Percentiles rank a stretch among this genome's conserved stretches.
phyloP scores from a whole-genome alignment of 2,329 filamentous ascomycete genomes.

The Botrytis pseudocinerea region DNA sequence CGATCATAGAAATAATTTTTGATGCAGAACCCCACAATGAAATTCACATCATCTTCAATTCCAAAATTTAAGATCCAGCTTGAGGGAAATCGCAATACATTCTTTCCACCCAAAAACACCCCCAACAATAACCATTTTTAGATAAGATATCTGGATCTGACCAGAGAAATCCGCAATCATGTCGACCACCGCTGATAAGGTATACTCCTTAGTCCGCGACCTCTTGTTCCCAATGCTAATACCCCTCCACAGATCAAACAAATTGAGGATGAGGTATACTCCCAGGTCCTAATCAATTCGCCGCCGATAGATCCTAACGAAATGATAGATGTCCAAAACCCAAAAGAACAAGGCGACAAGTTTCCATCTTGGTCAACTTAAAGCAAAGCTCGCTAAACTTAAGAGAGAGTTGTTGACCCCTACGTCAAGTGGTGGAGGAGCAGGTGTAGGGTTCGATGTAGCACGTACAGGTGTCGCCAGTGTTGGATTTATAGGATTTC shows the following conservation, averaged over 20 bases:
- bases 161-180: slow-evolving; percentile 54
- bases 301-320: slow-evolving; percentile 27
- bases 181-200: slow-evolving; percentile 98
- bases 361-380: slow-evolving; percentile 91
- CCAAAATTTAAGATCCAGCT: slow-evolving; percentile 8
- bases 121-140: not conserved
- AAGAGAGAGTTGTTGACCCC: slow-evolving; percentile 95
- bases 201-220: slow-evolving; percentile 40
- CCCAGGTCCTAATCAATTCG: slow-evolving; percentile 26
- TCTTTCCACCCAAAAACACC: not conserved
- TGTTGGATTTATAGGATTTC: slow-evolving; percentile 97
- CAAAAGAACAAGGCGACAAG: slow-evolving; percentile 98
- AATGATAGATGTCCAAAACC: slow-evolving; percentile 80
- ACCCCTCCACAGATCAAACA: slow-evolving; percentile 75
- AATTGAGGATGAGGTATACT: slow-evolving; percentile 84
- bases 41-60: slow-evolving; percentile 13
- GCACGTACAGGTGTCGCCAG: slow-evolving; percentile 96
- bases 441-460: slow-evolving; percentile 90
- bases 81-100: not conserved
- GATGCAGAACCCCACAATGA: slow-evolving; percentile 16
- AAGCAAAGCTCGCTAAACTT: slow-evolving; percentile 96
- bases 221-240: slow-evolving; percentile 27
- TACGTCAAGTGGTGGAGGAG: slow-evolving; percentile 78
- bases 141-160: slow-evolving; percentile 3
- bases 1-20: slow-evolving; percentile 19